Conservation (phyloP, 352 stramenopile genomes). For the Globisporangium alternatum region DNA sequence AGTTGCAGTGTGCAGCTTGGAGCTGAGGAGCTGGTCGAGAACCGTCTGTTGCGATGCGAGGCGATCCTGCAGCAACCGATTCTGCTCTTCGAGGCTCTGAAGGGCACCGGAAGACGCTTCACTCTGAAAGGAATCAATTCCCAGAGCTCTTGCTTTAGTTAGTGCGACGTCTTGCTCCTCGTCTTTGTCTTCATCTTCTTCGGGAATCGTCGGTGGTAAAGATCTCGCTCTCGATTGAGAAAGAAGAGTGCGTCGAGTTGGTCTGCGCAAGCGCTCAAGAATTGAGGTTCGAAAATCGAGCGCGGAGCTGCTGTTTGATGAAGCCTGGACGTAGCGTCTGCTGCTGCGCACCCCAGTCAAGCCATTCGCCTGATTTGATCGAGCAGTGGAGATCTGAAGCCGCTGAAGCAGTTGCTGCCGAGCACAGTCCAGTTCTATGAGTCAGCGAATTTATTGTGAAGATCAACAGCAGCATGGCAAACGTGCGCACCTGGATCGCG, state of each 20-base stretch:
- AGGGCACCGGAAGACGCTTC: background rate
- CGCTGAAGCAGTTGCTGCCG: background rate
- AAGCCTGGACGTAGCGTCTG: no score
- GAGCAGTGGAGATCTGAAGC: background rate
- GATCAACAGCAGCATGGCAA: background rate
- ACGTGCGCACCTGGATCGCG: background rate
- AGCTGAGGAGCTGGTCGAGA: constrained; percentile 27
- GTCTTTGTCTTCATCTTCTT: constrained; percentile 16
- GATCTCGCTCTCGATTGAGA: background rate
- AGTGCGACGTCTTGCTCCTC: background rate
- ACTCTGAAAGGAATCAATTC: background rate
- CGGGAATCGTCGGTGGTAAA: constrained; percentile 5
- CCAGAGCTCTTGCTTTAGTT: background rate
- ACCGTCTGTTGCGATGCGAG: constrained; percentile 33
- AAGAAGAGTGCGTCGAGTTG: background rate
- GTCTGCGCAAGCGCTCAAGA: constrained; percentile 18
- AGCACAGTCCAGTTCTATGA: background rate
- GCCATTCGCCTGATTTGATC: background rate
- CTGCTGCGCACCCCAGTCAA: background rate
- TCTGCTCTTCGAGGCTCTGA: constrained; percentile 26
- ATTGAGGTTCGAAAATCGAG: constrained; percentile 20
- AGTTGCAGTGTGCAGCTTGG: constrained; percentile 24
- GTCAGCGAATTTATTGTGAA: background rate
- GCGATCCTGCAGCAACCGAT: constrained; percentile 29
- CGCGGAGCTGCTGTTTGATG: background rate